These are phyloP conservation scores for Lophiostoma macrostomum DNA, from an alignment of 495 filamentous ascomycete genomes.

Conservation along the genomic window DNA sequence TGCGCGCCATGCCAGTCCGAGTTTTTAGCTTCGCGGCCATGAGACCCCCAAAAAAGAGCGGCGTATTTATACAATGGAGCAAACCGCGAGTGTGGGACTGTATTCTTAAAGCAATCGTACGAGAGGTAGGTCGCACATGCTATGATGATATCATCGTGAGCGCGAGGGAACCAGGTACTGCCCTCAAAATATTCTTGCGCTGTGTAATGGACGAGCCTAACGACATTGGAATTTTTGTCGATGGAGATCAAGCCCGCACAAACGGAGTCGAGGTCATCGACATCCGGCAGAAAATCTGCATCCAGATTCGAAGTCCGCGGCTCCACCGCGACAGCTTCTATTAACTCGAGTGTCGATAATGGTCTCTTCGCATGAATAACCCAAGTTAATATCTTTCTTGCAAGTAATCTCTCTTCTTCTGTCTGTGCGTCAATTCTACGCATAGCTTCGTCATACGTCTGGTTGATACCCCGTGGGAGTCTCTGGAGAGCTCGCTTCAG, in stretches of 20 bases:
- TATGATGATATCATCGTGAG: no score
- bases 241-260: constrained; percentile 54
- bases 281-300: constrained; percentile 39
- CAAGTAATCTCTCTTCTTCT: constrained; percentile 34
- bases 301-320: constrained; percentile 38
- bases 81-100: no score
- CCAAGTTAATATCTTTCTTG: constrained; percentile 46
- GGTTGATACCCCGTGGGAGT: background rate
- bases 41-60: no score
- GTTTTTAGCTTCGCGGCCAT: no score
- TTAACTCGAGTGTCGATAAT: constrained; percentile 46
- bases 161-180: no score
- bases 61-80: no score
- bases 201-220: constrained; percentile 51
- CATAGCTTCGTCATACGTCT: constrained; percentile 47
- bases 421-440: constrained; percentile 44
- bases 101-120: no score
- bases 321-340: constrained; percentile 49
- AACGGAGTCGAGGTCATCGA: constrained; percentile 45
- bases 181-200: constrained; percentile 15
- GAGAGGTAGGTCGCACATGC: no score
- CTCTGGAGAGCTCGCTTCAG: background rate
- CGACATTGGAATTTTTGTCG: constrained; percentile 46
- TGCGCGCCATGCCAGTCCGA: no score
- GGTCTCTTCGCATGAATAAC: constrained; percentile 44